Evolutionary conservation across 768 basidiomycete species (phyloP), one percentile per base, ranked within the genome.

Genomic region (Psilocybe sp.): DNA sequence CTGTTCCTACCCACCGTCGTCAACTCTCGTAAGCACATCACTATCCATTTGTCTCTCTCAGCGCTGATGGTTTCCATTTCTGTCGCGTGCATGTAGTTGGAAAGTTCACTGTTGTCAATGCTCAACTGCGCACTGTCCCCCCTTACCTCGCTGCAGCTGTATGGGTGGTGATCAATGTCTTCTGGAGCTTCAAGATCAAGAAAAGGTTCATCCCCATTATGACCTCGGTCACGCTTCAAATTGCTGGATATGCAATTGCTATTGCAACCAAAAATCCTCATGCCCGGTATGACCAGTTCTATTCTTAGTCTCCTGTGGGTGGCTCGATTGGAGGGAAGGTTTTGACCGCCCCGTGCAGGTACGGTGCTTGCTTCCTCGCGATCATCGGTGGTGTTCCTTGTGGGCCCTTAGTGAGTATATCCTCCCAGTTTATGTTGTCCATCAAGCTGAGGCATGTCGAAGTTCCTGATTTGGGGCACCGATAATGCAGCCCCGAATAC

Each of bases 401-500:
- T 40, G 76, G 69, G 1, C 76, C 76, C 5, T 57, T 67, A 59
- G 65, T 66, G 46, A 6, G 43, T 35, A 34, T 12, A 36, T 35
- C 11, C 19, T 19, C 10, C 14, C n/a, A 32, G n/a, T 46, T 11
- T 28, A 12, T 15, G 1, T 12, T 19, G 2, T 10, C 16, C 8
- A 31, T 16, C 5, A 2, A 23, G 5, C 23, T 13, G 14, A 5
- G 5, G 20, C 18, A 11, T 18, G 4, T 34, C 44, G 13, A 43
- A 76, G 64, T 63, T 71, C 39, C 59, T 78, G 18, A 65, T 73
- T 5, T 78, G 77, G 77, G 76, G 64, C 14, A 72, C 73, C 15
- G 76, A 77, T 50, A 79, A 79, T 50, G 72, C 76, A 2, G 72
- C 75, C 1, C 77, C 76, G 2, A 75, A 78, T 52, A 79, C 77